These are phyloP conservation scores for Mycena sanguinolenta DNA, from an alignment of 768 basidiomycete genomes.

Conservation along the genomic window DNA sequence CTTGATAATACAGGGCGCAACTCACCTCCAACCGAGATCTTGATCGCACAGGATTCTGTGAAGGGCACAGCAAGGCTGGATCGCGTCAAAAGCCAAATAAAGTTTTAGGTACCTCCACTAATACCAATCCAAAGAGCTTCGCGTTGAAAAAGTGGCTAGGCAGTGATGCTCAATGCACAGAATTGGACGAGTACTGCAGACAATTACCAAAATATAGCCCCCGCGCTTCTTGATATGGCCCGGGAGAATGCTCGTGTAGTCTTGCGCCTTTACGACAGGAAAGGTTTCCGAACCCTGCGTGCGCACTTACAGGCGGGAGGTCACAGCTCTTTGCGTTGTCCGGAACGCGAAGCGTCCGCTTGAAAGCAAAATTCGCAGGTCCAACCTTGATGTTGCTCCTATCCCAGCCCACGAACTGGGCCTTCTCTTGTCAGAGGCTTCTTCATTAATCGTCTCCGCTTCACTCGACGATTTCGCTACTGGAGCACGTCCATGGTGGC, in stretches of 20 bases:
- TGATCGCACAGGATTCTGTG: neutral
- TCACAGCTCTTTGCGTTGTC: too few species aligned
- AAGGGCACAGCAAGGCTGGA: neutral
- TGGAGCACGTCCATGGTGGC: neutral
- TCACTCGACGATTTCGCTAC: neutral
- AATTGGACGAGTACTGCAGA: too few species aligned
- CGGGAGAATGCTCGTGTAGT: neutral
- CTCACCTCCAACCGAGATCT: neutral
- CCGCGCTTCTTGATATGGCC: neutral
- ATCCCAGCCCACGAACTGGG: neutral
- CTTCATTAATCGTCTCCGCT: neutral
- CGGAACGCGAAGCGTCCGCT: slow-evolving; percentile 3
- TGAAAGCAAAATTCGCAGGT: neutral
- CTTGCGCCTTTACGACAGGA: neutral
- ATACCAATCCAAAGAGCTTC: slow-evolving; percentile 10
- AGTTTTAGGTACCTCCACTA: neutral
- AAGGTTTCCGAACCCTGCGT: too few species aligned
- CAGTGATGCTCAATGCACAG: neutral
- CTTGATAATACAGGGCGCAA: neutral
- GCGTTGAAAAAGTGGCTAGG: slow-evolving; percentile 2
- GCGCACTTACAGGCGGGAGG: too few species aligned
- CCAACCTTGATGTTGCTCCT: neutral
- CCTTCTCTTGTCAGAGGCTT: neutral
- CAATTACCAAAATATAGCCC: too few species aligned
- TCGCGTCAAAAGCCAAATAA: neutral